A percentile compares a stretch with the other conserved stretches of the same genome.
Evolutionary conservation across 257 asterid species (phyloP).

Genomic region (Gynochthodes officinalis): DNA sequence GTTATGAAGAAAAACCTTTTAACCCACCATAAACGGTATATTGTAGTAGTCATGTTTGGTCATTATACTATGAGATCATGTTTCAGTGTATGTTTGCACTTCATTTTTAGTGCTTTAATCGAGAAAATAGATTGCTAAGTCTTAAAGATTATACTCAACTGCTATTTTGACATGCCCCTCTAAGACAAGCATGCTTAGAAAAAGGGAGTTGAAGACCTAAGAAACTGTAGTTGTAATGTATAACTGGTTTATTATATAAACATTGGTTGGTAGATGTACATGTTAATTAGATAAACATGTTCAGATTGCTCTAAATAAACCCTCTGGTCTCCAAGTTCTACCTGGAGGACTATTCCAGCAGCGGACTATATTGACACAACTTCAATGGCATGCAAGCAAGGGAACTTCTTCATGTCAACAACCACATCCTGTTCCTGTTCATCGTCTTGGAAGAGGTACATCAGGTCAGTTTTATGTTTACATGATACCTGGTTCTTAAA

Average conservation of each 20-base stretch:
- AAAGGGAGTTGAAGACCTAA: neutral
- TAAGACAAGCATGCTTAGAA: neutral
- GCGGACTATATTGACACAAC: conserved; percentile 87
- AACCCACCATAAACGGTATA: neutral
- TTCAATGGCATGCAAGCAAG: conserved; percentile 55
- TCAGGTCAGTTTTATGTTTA: conserved; percentile 56
- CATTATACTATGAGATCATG: neutral
- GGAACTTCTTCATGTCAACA: conserved; percentile 33
- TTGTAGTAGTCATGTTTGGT: neutral
- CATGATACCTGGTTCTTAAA: conserved; percentile 14
- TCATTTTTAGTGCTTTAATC: neutral
- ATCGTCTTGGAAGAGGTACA: conserved; percentile 97
- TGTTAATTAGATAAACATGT: conserved; percentile 17
- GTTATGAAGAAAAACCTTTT: neutral
- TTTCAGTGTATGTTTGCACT: neutral
- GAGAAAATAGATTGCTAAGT: neutral
- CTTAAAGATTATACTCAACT: no score
- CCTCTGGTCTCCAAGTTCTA: conserved; percentile 91
- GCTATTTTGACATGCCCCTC: neutral
- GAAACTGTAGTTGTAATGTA: neutral
- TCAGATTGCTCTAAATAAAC: conserved; percentile 88
- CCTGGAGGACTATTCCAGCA: conserved; percentile 98
- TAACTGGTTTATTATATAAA: no score
- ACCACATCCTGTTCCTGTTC: conserved; percentile 83
- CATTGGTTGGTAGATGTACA: neutral